Evolutionary conservation across 2,329 filamentous ascomycete species (phyloP), one percentile per base, ranked within the genome.

Genomic region (Colletotrichum chlorophyti): DNA sequence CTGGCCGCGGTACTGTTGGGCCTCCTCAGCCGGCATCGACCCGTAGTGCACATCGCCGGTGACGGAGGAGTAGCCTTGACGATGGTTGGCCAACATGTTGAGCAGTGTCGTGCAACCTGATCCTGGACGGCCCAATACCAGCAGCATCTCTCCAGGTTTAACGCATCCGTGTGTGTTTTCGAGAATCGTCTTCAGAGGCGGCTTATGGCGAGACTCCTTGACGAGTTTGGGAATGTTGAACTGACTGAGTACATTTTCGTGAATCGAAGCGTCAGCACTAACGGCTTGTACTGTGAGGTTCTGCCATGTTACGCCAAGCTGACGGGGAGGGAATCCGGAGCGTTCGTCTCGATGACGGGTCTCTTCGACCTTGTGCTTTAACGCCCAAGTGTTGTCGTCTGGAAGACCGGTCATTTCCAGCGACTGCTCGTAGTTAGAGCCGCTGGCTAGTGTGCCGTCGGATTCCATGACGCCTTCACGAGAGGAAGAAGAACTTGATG

Each of bases 41-140:
- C 79, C 87, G 64, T 82, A 89, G 19, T 76, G 73, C 3, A 90
- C 79, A 31, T 88, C 80, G 0, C 87, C 88, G 1, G 78, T 69
- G 3, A 90, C 79, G 3, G 76, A 76, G 35, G 80, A 76, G 63
- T 83, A 91, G 3, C 87, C 87, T 5, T 71, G 72, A 32, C 87
- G 76, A 53, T 83, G 80, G 65, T 91, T 91, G 47, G 87, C 79
- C 5, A 92, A 77, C 65, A 89, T 78, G 65, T 89, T 91, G 41
- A 93, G 76, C 14, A 92, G 77, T 0, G 88, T 89, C 0, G 88
- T 90, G 69, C 89, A 92, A 29, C 88, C 88, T 3, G 86, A 80
- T 0, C 88, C 89, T 0, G 89, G 88, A 1, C 87, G 79, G 3
- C 89, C 89, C 0, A 91, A 76, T 0, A 91, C 87, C 1, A 91